Conservation (phyloP, 371 early-diverging fungal species). For the Rhizomucor pusillus region DNA sequence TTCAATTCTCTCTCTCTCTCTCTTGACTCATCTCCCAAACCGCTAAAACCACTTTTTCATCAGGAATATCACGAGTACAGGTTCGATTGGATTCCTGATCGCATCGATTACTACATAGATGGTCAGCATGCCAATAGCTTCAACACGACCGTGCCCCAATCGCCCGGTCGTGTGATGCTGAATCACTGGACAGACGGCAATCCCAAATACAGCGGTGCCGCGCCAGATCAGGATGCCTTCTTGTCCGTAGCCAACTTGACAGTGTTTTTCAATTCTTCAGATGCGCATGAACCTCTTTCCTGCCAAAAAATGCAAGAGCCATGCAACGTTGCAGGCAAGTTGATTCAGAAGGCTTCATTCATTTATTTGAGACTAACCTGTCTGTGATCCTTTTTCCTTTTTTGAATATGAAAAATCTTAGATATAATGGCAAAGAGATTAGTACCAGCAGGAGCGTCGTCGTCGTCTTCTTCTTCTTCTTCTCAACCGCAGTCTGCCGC, state of each 20-base stretch:
- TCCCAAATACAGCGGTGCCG: constrained; percentile 34
- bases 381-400: neutral
- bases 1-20: neutral
- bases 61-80: constrained; percentile 46
- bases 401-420: neutral
- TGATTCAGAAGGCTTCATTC: too few relatives aligned
- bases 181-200: constrained; percentile 53
- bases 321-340: constrained; percentile 14
- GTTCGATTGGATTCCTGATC: constrained; percentile 40
- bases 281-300: constrained; percentile 10
- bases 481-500: too few relatives aligned
- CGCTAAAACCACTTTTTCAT: neutral
- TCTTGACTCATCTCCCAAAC: too few relatives aligned
- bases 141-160: constrained; percentile 28
- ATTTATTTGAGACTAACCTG: too few relatives aligned
- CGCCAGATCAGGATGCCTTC: constrained; percentile 21
- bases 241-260: constrained; percentile 32
- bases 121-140: constrained; percentile 18
- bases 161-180: constrained; percentile 33
- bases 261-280: constrained; percentile 43
- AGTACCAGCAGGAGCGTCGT: neutral
- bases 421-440: constrained; percentile 5
- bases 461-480: too few relatives aligned
- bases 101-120: constrained; percentile 36
- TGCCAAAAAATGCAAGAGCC: constrained; percentile 9